Conservation (phyloP, 176 grass and related monocot genomes). For the Avena sativa region DNA sequence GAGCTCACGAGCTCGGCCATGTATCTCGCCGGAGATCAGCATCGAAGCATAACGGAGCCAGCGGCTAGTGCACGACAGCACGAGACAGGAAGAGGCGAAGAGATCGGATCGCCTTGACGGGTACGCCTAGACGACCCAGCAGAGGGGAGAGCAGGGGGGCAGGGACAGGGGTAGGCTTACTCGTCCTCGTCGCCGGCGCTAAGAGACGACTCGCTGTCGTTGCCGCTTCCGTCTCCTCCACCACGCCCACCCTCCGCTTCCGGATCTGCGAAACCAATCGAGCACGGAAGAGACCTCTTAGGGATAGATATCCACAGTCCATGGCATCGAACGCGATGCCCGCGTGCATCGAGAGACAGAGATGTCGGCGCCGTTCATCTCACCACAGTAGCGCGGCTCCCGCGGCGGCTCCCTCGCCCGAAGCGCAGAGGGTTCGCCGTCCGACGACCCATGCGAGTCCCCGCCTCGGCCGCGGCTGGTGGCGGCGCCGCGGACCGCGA, state of each 20-base stretch:
- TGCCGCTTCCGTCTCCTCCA: conserved; percentile 27
- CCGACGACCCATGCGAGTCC: conserved; percentile 8
- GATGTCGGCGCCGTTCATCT: conserved; percentile 30
- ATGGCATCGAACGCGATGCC: conserved; percentile 26
- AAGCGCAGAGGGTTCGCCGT: neutral
- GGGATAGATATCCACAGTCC: conserved; percentile 7
- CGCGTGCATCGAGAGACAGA: conserved; percentile 28
- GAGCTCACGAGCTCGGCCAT: conserved; percentile 34
- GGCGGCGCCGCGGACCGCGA: conserved; percentile 6
- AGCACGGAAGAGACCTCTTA: conserved; percentile 29
- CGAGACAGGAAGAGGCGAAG: neutral
- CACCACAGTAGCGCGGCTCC: conserved; percentile 40
- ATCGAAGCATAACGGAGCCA: neutral
- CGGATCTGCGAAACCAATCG: conserved; percentile 53
- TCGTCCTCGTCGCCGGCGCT: conserved; percentile 45
- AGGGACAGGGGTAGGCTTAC: conserved; percentile 36
- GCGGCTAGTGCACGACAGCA: neutral
- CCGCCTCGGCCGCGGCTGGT: neutral
- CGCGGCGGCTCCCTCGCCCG: neutral
- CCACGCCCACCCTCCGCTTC: conserved; percentile 10
- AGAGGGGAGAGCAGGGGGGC: conserved; percentile 4
- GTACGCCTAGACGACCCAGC: neutral
- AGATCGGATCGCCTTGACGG: conserved; percentile 37
- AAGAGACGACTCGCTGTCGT: conserved; percentile 39
- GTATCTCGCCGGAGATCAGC: conserved; percentile 18